A percentile compares a stretch with the other conserved stretches of the same genome.
Conservation (phyloP, 2,329 filamentous ascomycete genomes). For the Ustulina deusta region DNA sequence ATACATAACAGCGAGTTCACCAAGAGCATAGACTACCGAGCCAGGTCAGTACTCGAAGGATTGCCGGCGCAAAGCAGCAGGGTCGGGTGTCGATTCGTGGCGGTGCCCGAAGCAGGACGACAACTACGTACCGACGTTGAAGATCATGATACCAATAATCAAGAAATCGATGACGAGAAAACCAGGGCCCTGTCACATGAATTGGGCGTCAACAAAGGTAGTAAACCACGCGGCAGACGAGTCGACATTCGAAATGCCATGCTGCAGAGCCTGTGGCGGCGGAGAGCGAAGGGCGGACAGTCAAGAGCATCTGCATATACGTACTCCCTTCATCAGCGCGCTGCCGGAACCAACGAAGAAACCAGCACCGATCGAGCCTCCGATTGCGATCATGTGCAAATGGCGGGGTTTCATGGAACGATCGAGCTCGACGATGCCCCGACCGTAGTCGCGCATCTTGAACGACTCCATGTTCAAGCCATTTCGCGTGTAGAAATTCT, state of each 20-base stretch:
- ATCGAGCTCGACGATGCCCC: constrained; percentile 54
- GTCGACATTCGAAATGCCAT: neutral
- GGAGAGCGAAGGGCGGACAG: neutral
- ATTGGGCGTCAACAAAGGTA: constrained; percentile 23
- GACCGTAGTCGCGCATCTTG: constrained; percentile 54
- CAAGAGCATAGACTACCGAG: constrained; percentile 65
- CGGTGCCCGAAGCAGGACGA: neutral
- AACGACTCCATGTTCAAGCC: constrained; percentile 58
- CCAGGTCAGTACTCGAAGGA: constrained; percentile 25
- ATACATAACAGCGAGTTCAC: constrained; percentile 64
- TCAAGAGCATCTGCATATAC: constrained; percentile 35
- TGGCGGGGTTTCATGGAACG: constrained; percentile 61
- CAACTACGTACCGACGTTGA: constrained; percentile 61
- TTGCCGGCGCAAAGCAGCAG: neutral
- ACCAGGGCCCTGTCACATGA: constrained; percentile 53
- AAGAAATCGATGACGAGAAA: constrained; percentile 62
- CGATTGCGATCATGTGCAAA: constrained; percentile 66
- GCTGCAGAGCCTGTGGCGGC: neutral
- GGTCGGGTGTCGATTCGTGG: neutral
- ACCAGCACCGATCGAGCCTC: constrained; percentile 70
- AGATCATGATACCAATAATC: constrained; percentile 70
- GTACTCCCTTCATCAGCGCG: constrained; percentile 61
- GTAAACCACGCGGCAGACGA: neutral
- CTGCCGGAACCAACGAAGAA: constrained; percentile 71
- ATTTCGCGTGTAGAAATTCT: constrained; percentile 55